Evolutionary conservation across 78 protist genomes (phyloP).

Genomic region (Mantamonas sphyraenae): DNA sequence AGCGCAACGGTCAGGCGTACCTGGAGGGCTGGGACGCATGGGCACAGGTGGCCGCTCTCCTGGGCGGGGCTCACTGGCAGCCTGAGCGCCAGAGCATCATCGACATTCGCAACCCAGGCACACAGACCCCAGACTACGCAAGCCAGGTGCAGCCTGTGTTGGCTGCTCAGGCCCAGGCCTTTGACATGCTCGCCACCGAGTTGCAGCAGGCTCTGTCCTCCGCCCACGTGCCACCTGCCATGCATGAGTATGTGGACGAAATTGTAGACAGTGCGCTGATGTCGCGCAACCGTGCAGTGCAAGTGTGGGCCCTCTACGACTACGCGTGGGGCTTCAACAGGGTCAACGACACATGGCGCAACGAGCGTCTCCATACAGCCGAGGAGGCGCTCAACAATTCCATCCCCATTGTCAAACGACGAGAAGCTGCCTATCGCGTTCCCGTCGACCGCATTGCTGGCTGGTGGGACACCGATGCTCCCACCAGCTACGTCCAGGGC

Average conservation of each 20-base stretch:
- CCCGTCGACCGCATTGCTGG: conserved; percentile 1
- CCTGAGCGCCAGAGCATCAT: background rate
- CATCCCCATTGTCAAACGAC: background rate
- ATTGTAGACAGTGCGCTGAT: background rate
- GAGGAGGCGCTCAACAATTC: background rate
- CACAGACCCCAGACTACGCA: background rate
- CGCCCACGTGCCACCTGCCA: background rate
- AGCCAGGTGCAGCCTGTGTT: background rate
- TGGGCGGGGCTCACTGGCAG: background rate
- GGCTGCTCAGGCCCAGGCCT: background rate
- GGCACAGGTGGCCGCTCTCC: background rate
- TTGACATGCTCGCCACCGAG: background rate
- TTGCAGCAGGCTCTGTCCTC: background rate
- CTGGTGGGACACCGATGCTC: background rate
- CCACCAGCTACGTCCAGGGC: background rate
- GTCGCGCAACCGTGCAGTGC: background rate
- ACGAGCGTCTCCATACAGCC: background rate
- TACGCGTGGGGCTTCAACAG: background rate
- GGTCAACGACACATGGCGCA: background rate
- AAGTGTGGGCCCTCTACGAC: background rate
- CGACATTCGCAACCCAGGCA: background rate
- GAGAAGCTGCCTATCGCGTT: background rate
- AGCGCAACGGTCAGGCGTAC: background rate
- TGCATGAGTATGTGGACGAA: background rate
- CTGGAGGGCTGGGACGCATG: background rate